A percentile compares a stretch with the other conserved stretches of the same genome.
These are phyloP conservation scores for Aschersonia sp. DNA, from an alignment of 2,329 filamentous ascomycete genomes.

Conservation along the genomic window DNA sequence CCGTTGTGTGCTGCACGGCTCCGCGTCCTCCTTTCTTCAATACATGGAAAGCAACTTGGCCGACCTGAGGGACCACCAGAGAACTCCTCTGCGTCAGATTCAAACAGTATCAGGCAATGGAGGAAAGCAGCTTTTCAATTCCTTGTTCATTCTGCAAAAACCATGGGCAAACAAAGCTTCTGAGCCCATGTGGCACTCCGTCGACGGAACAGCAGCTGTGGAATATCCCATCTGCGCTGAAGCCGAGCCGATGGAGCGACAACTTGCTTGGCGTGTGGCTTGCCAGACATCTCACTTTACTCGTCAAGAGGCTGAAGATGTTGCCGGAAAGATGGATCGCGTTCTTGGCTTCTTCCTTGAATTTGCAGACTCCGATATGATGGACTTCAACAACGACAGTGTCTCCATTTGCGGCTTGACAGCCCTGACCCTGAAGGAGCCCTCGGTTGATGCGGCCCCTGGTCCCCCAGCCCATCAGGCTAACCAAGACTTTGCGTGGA, in stretches of 20 bases:
- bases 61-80: constrained; percentile 54
- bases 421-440: constrained; percentile 4
- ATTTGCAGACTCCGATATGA: constrained; percentile 29
- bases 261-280: constrained; percentile 57
- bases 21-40: constrained; percentile 44
- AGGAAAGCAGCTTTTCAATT: constrained; percentile 32
- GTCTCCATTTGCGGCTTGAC: constrained; percentile 54
- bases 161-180: background rate
- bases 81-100: constrained; percentile 61
- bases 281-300: constrained; percentile 44
- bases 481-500: constrained; percentile 14
- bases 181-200: constrained; percentile 40
- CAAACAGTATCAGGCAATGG: constrained; percentile 27
- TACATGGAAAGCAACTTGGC: constrained; percentile 60
- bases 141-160: constrained; percentile 40
- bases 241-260: constrained; percentile 43
- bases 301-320: constrained; percentile 22
- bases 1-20: constrained; percentile 58
- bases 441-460: background rate
- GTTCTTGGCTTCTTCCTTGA: constrained; percentile 42
- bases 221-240: constrained; percentile 77
- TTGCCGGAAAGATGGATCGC: constrained; percentile 45
- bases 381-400: constrained; percentile 34
- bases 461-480: background rate
- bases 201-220: constrained; percentile 49